Percentiles rank a stretch among this genome's conserved stretches.
phyloP scores from a whole-genome alignment of 352 stramenopile species.

The Phytophthora kernoviae region DNA sequence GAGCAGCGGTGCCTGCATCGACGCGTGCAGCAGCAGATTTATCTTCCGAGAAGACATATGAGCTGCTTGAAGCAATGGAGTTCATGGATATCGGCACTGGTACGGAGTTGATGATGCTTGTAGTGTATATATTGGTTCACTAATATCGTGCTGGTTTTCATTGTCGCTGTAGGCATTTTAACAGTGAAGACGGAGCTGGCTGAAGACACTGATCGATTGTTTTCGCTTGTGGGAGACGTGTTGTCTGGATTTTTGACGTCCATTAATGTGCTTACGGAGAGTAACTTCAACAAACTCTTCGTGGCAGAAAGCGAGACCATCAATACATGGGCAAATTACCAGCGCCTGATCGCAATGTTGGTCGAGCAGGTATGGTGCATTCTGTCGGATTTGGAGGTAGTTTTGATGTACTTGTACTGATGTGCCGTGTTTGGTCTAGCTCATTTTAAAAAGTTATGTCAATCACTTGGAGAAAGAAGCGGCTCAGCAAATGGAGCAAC shows the following conservation, averaged over 20 bases:
- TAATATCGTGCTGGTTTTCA: background rate
- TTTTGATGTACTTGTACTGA: slow-evolving; percentile 1
- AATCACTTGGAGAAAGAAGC: slow-evolving; percentile 68
- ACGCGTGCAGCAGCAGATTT: slow-evolving; percentile 23
- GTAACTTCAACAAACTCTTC: slow-evolving; percentile 74
- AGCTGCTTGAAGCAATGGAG: slow-evolving; percentile 88
- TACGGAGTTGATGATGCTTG: slow-evolving; percentile 4
- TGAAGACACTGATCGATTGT: slow-evolving; percentile 65
- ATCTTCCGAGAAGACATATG: slow-evolving; percentile 71
- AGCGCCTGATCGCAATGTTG: slow-evolving; percentile 84
- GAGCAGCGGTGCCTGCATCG: slow-evolving; percentile 7
- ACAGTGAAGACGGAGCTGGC: slow-evolving; percentile 88
- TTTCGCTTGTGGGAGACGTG: slow-evolving; percentile 68
- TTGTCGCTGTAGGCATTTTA: slow-evolving; percentile 56
- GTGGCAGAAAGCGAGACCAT: slow-evolving; percentile 81
- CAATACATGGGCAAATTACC: slow-evolving; percentile 82
- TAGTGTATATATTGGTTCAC: no score
- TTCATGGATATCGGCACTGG: slow-evolving; percentile 89
- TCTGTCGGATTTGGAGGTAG: background rate
- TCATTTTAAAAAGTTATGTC: slow-evolving; percentile 82
- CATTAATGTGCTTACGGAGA: slow-evolving; percentile 64
- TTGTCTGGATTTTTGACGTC: slow-evolving; percentile 66
- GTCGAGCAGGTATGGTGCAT: slow-evolving; percentile 62
- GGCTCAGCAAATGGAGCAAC: slow-evolving; percentile 72
- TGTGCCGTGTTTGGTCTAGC: slow-evolving; percentile 29